phyloP scores from a whole-genome alignment of 2,329 filamentous ascomycete genomes.

The Hypoxylon sp. region DNA sequence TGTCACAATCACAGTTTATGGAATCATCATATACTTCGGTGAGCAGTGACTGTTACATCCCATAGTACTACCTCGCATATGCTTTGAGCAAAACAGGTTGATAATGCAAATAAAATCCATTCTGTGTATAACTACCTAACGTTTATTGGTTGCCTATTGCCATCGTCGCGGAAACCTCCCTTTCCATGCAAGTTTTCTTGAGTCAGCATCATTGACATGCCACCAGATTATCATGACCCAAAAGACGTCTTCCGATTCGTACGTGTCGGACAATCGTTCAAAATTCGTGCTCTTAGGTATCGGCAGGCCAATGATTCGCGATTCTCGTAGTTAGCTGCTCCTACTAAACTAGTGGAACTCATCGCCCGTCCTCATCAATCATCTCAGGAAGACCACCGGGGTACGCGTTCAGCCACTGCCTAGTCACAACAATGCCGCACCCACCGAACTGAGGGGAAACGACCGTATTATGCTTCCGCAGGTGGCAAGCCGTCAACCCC shows the following conservation, averaged over 20 bases:
- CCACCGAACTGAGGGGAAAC: neutral
- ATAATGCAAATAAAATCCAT: constrained; percentile 44
- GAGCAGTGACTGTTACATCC: neutral
- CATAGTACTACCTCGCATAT: neutral
- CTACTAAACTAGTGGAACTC: constrained; percentile 5
- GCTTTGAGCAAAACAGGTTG: neutral
- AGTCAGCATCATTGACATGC: constrained; percentile 20
- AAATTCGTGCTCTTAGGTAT: constrained; percentile 10
- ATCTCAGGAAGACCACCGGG: constrained; percentile 5
- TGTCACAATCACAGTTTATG: neutral
- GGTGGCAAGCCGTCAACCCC: neutral
- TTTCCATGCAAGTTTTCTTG: constrained; percentile 27
- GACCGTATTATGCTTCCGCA: constrained; percentile 13
- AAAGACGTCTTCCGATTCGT: constrained; percentile 13
- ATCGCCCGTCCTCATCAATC: constrained; percentile 1
- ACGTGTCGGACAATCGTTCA: constrained; percentile 13
- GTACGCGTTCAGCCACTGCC: constrained; percentile 8
- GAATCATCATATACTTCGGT: neutral
- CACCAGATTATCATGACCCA: constrained; percentile 13
- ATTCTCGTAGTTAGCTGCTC: constrained; percentile 2
- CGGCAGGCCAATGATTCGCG: neutral
- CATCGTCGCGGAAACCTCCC: constrained; percentile 36
- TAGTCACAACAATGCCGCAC: constrained; percentile 5
- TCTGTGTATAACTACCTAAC: constrained; percentile 52
- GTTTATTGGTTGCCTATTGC: constrained; percentile 49